phyloP scores from a whole-genome alignment of 495 filamentous ascomycete species.

The Aspergillus biplanus region DNA sequence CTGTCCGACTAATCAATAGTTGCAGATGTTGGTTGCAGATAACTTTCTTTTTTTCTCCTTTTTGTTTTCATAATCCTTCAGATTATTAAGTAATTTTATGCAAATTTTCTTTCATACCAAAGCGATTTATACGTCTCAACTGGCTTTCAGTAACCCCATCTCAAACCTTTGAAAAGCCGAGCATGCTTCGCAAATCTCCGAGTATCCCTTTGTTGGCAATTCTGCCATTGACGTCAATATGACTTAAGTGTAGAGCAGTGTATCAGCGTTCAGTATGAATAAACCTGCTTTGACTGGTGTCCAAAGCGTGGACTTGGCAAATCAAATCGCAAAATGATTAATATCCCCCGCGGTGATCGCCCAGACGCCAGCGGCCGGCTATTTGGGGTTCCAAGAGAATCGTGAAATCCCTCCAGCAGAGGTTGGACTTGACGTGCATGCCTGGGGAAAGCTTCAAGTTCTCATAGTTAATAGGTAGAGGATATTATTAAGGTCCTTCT shows the following conservation, averaged over 20 bases:
- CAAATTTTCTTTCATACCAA: no score
- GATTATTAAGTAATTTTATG: no score
- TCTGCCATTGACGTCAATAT: conserved; percentile 3
- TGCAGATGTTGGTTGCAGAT: neutral
- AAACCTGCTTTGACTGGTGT: neutral
- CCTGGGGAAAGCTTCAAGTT: no score
- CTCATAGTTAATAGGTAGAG: no score
- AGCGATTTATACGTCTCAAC: no score
- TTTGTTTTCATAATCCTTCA: neutral
- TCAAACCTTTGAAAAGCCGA: neutral
- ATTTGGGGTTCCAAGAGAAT: no score
- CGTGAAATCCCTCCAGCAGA: no score
- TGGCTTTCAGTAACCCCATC: neutral
- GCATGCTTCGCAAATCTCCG: neutral
- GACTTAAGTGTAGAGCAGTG: neutral
- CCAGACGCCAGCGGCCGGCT: neutral
- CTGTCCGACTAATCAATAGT: neutral
- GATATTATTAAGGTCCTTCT: no score
- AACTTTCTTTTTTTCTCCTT: neutral
- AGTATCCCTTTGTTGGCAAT: neutral
- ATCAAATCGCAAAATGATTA: no score
- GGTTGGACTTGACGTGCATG: no score
- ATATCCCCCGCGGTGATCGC: neutral
- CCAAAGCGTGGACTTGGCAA: no score
- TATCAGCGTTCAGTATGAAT: no score